A percentile compares a stretch with the other conserved stretches of the same genome.
Evolutionary conservation across 1,284 basidiomycete species (phyloP).

Genomic region (Stereum hirsutum): DNA sequence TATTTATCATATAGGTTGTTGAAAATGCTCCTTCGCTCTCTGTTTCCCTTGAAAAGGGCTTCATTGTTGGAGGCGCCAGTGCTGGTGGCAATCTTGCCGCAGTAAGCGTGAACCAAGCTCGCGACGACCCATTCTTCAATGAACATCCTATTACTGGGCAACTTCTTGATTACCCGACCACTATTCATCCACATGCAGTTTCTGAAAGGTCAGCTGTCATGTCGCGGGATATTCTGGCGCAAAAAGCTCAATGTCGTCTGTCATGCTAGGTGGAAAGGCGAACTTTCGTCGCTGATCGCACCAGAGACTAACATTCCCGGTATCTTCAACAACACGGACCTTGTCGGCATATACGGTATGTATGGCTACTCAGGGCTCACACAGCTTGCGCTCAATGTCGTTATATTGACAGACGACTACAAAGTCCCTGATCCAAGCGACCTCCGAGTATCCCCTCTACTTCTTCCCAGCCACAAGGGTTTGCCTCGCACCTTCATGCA

Average conservation of each 20-base stretch:
- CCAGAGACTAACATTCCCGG: neutral
- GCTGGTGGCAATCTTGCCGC: slow-evolving; percentile 15
- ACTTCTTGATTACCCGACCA: slow-evolving; percentile 8
- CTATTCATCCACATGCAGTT: slow-evolving; percentile 9
- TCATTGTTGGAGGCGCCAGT: slow-evolving; percentile 14
- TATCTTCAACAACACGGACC: neutral
- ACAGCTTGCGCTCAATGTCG: neutral
- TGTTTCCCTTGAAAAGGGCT: slow-evolving; percentile 10
- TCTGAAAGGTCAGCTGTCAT: neutral
- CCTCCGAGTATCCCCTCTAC: neutral
- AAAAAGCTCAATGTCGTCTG: slow-evolving; percentile 14
- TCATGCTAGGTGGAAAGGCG: neutral
- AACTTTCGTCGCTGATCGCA: slow-evolving; percentile 1
- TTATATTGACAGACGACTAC: neutral
- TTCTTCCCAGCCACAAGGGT: neutral
- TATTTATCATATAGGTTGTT: slow-evolving; percentile 6
- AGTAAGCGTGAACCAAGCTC: slow-evolving; percentile 8
- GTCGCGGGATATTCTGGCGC: neutral
- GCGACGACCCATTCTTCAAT: slow-evolving; percentile 14
- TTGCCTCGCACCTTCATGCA: neutral
- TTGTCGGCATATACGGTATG: neutral
- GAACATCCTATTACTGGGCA: slow-evolving; percentile 12
- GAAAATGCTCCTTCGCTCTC: slow-evolving; percentile 7
- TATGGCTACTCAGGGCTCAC: no score
- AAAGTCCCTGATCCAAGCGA: neutral